These are phyloP conservation scores for Klebsormidium nitens DNA, from an alignment of 139 green algal genomes.

Conservation along the genomic window DNA sequence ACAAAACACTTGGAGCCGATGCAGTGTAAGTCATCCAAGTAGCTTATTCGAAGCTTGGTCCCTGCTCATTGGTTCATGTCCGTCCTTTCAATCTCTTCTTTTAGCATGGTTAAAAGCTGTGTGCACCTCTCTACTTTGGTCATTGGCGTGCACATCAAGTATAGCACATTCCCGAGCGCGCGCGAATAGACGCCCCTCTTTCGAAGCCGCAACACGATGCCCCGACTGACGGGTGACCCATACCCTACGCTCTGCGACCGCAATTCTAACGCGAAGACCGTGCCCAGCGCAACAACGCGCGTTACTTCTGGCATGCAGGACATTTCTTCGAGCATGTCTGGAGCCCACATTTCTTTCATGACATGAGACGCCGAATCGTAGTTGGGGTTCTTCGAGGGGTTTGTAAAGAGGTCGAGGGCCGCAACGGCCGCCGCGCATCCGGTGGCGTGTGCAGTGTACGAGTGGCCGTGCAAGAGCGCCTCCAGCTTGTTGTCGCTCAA, in stretches of 20 bases:
- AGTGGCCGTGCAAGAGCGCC: conserved; percentile 97
- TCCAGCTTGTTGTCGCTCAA: conserved; percentile 50
- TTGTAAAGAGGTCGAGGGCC: conserved; percentile 58
- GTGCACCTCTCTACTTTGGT: conserved; percentile 45
- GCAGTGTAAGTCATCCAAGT: no score
- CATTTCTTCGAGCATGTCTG: neutral
- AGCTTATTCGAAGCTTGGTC: no score
- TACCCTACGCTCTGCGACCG: conserved; percentile 4
- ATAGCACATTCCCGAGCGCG: conserved; percentile 85
- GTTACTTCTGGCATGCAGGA: neutral
- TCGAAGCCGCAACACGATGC: conserved; percentile 16
- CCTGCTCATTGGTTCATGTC: no score
- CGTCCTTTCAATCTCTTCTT: no score
- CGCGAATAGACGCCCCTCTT: conserved; percentile 64
- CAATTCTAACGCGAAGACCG: conserved; percentile 81
- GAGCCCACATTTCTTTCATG: neutral
- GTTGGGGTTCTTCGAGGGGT: conserved; percentile 70
- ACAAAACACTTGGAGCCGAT: no score
- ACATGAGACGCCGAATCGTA: neutral
- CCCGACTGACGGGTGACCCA: neutral
- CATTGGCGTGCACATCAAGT: conserved; percentile 83
- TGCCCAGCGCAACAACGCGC: conserved; percentile 56
- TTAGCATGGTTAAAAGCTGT: no score
- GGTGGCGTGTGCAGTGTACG: conserved; percentile 87
- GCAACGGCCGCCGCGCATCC: conserved; percentile 69